Percentiles rank a stretch among this genome's conserved stretches.
These are phyloP conservation scores for Pseudonitzschia multiseries DNA, from an alignment of 108 stramenopile species.

Conservation along the genomic window DNA sequence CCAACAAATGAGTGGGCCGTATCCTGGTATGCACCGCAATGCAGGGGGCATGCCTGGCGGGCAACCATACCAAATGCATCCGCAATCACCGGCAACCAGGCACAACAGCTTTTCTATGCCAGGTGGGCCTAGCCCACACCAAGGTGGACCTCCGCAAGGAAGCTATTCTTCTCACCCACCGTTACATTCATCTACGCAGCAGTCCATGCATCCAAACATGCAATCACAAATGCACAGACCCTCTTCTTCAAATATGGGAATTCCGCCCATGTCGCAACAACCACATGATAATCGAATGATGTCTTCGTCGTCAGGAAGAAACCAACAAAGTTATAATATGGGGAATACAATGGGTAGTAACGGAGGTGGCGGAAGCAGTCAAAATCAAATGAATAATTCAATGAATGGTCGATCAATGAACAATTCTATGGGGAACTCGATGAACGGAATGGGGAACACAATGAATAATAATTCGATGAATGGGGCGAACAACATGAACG, in stretches of 20 bases:
- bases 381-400: constrained; percentile 29
- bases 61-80: constrained; percentile 42
- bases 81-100: constrained; percentile 36
- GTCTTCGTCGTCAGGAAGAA: constrained; percentile 24
- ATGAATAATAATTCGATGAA: constrained; percentile 19
- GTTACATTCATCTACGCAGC: constrained; percentile 45
- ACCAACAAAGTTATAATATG: constrained; percentile 34
- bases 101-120: constrained; percentile 41
- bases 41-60: constrained; percentile 39
- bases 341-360: constrained; percentile 28
- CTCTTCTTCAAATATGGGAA: constrained; percentile 42
- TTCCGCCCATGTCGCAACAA: constrained; percentile 37
- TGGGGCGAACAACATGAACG: constrained; percentile 14
- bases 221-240: constrained; percentile 46
- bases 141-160: constrained; percentile 26
- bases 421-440: constrained; percentile 30
- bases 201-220: constrained; percentile 53
- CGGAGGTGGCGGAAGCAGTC: constrained; percentile 13
- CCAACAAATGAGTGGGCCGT: constrained; percentile 48
- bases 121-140: constrained; percentile 19
- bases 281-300: constrained; percentile 35
- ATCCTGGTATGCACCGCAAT: constrained; percentile 35
- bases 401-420: constrained; percentile 32
- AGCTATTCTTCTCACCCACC: constrained; percentile 41
- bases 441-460: constrained; percentile 30